phyloP scores from a whole-genome alignment of 148 eudicot genomes.

The Salicornia ramosissima region DNA sequence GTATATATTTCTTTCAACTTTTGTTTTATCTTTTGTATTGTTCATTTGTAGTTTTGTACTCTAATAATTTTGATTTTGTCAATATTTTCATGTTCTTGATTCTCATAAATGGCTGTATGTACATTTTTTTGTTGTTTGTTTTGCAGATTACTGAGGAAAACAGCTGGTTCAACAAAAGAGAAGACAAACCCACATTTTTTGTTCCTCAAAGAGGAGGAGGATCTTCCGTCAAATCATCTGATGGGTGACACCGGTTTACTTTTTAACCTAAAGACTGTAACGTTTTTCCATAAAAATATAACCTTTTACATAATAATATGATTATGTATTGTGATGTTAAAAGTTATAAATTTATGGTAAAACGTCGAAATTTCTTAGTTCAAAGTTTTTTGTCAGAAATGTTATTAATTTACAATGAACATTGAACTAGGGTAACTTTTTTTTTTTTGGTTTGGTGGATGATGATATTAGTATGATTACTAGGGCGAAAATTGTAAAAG shows the following conservation, averaged over 20 bases:
- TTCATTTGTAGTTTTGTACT: not conserved
- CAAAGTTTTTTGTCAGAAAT: no score
- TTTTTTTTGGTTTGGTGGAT: conserved; percentile 18
- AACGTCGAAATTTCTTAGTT: no score
- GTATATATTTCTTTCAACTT: no score
- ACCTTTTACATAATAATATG: no score
- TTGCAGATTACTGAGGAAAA: conserved; percentile 64
- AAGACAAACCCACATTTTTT: conserved; percentile 20
- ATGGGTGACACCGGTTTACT: no score
- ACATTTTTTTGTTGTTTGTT: conserved; percentile 24
- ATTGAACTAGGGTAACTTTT: not conserved
- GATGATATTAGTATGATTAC: no score
- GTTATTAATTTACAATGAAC: no score
- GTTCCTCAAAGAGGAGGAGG: not conserved
- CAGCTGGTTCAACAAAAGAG: conserved; percentile 24
- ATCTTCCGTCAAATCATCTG: no score
- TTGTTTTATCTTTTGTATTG: not conserved
- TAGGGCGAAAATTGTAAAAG: conserved; percentile 17
- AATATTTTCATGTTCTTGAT: not conserved
- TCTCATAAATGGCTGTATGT: conserved; percentile 6
- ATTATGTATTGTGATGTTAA: no score
- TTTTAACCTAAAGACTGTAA: no score
- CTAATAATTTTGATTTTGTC: not conserved
- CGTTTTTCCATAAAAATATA: no score
- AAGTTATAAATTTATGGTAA: no score